Percentiles rank a stretch among this genome's conserved stretches.
Conservation (phyloP, 805 yeast species). For the Nakazawaea sp. region DNA sequence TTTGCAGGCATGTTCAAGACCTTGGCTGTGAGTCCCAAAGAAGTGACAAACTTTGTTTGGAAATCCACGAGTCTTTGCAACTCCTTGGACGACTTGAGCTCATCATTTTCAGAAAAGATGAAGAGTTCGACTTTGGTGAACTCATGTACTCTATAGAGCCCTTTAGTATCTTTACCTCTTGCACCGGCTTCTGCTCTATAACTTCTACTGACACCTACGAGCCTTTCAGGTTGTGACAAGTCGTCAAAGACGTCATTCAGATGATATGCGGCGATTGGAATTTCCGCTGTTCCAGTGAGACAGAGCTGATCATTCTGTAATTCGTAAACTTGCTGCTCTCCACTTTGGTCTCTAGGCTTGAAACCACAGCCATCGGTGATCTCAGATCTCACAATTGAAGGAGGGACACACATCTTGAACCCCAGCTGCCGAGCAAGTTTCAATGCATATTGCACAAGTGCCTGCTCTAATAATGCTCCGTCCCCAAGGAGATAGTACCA, state of each 20-base stretch:
- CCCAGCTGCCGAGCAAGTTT: conserved; percentile 59
- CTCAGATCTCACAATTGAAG: conserved; percentile 75
- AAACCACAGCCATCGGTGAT: conserved; percentile 88
- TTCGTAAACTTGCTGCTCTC: conserved; percentile 79
- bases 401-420: conserved; percentile 70
- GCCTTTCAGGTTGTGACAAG: conserved; percentile 43
- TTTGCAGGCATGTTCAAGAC: conserved; percentile 84
- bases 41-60: conserved; percentile 57
- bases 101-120: conserved; percentile 48
- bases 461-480: conserved; percentile 87
- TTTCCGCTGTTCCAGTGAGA: conserved; percentile 92
- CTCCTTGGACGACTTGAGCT: conserved; percentile 32
- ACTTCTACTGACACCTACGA: conserved; percentile 79
- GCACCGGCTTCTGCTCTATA: conserved; percentile 98
- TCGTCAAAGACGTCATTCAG: conserved; percentile 41
- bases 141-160: conserved; percentile 92
- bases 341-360: conserved; percentile 82
- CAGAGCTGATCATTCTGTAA: conserved; percentile 48
- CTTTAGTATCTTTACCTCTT: conserved; percentile 86
- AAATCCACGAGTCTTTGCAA: conserved; percentile 55
- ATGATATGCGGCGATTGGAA: conserved; percentile 79
- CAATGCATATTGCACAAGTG: conserved; percentile 75
- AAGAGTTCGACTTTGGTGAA: conserved; percentile 93
- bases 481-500: conserved; percentile 83
- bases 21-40: conserved; percentile 73